Evolutionary conservation across 2,329 filamentous ascomycete genomes (phyloP).

Genomic region (Myriosclerotinia curreyana): DNA sequence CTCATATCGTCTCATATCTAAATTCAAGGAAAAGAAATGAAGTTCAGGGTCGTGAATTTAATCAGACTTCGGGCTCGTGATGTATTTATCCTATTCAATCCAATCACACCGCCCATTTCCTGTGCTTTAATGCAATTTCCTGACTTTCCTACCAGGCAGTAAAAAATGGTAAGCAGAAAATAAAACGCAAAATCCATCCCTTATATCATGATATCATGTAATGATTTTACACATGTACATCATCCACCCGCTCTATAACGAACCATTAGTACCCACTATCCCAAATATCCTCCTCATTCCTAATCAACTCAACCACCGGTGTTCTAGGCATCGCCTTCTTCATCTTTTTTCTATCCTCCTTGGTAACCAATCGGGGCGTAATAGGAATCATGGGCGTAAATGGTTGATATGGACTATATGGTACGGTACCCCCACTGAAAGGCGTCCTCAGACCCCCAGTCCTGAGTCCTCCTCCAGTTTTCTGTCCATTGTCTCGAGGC

Average conservation of each 20-base stretch:
- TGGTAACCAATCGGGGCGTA: constrained; percentile 71
- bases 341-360: constrained; percentile 67
- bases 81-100: not conserved
- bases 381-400: constrained; percentile 73
- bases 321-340: constrained; percentile 60
- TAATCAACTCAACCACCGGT: constrained; percentile 60
- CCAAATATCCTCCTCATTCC: constrained; percentile 63
- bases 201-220: not conserved
- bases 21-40: not conserved
- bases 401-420: constrained; percentile 77
- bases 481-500: constrained; percentile 47
- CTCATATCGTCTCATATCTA: not conserved
- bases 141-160: not conserved
- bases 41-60: not conserved
- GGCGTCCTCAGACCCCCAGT: constrained; percentile 59
- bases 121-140: not conserved
- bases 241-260: not conserved
- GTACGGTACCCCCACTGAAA: constrained; percentile 58
- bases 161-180: not conserved
- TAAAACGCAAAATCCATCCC: not conserved
- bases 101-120: not conserved
- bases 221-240: not conserved
- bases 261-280: constrained; percentile 36
- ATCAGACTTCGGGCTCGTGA: not conserved
- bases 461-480: constrained; percentile 49